phyloP scores from a whole-genome alignment of 2,329 filamentous ascomycete genomes.

The Alternaria ventricosa region DNA sequence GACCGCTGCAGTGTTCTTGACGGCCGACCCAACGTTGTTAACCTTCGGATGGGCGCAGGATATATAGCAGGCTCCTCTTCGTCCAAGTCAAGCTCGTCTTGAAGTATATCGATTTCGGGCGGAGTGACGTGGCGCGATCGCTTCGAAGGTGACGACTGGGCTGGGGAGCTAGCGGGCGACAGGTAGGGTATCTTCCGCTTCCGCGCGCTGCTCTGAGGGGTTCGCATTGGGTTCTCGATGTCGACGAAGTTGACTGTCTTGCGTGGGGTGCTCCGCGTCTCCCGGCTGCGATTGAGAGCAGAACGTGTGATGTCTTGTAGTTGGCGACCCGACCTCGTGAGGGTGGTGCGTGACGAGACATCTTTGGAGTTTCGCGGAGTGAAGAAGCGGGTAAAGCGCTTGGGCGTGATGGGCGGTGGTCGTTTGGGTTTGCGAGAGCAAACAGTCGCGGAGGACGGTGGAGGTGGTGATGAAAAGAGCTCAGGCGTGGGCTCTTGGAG shows the following conservation, averaged over 20 bases:
- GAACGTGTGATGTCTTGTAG: constrained; percentile 58
- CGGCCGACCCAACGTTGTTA: constrained; percentile 43
- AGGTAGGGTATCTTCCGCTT: constrained; percentile 49
- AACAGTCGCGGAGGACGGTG: constrained; percentile 34
- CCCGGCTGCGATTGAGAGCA: constrained; percentile 51
- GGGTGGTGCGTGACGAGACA: constrained; percentile 33
- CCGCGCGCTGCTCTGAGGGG: constrained; percentile 40
- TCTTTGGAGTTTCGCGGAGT: constrained; percentile 52
- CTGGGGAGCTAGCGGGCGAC: constrained; percentile 50
- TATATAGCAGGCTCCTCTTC: constrained; percentile 35
- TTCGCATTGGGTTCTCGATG: constrained; percentile 35
- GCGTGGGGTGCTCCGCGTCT: constrained; percentile 39
- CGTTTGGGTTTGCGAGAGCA: constrained; percentile 51
- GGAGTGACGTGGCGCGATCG: constrained; percentile 38
- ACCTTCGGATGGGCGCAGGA: constrained; percentile 46
- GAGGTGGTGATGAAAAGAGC: constrained; percentile 49
- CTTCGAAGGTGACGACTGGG: constrained; percentile 52
- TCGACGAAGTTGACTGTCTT: constrained; percentile 51
- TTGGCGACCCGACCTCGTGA: constrained; percentile 53
- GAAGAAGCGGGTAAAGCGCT: constrained; percentile 60
- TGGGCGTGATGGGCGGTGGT: constrained; percentile 59
- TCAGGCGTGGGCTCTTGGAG: constrained; percentile 43
- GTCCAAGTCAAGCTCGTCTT: constrained; percentile 33
- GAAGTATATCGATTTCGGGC: constrained; percentile 40
- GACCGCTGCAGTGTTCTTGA: constrained; percentile 53